Percentiles rank a stretch among this genome's conserved stretches.
These are phyloP conservation scores for Aspergillus sp. DNA, from an alignment of 2,329 filamentous ascomycete genomes.

Conservation along the genomic window DNA sequence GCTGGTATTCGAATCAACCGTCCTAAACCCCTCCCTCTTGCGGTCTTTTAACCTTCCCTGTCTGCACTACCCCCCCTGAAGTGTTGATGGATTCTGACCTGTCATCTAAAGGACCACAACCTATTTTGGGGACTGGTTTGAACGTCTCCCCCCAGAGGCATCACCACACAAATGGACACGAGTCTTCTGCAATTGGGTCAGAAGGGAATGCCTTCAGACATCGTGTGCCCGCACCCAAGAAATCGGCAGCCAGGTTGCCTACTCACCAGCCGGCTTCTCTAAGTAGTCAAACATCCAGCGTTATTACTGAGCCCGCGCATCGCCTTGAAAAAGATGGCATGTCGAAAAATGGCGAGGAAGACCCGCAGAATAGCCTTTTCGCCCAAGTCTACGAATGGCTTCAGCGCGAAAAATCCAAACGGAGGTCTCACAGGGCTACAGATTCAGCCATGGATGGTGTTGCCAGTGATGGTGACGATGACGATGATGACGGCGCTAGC, in stretches of 20 bases:
- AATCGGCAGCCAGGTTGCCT: constrained; percentile 30
- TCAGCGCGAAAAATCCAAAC: constrained; percentile 73
- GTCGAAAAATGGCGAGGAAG: constrained; percentile 32
- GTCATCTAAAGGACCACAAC: constrained; percentile 28
- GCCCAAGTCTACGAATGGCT: constrained; percentile 82
- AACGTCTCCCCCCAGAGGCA: constrained; percentile 27
- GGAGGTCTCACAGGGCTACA: constrained; percentile 57
- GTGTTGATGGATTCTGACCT: constrained; percentile 30
- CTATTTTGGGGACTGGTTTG: constrained; percentile 31
- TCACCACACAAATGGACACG: constrained; percentile 25
- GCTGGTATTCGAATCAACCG: constrained; percentile 3
- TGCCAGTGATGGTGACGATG: constrained; percentile 33
- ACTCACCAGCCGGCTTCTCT: constrained; percentile 28
- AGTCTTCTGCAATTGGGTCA: constrained; percentile 18
- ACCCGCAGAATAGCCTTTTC: constrained; percentile 53
- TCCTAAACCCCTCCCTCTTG: not conserved
- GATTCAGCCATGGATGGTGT: constrained; percentile 47
- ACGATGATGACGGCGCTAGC: constrained; percentile 27
- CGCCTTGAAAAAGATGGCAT: constrained; percentile 30
- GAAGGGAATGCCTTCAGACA: constrained; percentile 31
- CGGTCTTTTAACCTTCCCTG: constrained; percentile 5
- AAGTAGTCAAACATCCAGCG: constrained; percentile 30
- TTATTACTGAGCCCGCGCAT: constrained; percentile 25
- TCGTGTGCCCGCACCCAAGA: constrained; percentile 31
- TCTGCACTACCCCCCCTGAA: not conserved